phyloP scores from a whole-genome alignment of 2,329 filamentous ascomycete genomes.

The Acarospora socialis region DNA sequence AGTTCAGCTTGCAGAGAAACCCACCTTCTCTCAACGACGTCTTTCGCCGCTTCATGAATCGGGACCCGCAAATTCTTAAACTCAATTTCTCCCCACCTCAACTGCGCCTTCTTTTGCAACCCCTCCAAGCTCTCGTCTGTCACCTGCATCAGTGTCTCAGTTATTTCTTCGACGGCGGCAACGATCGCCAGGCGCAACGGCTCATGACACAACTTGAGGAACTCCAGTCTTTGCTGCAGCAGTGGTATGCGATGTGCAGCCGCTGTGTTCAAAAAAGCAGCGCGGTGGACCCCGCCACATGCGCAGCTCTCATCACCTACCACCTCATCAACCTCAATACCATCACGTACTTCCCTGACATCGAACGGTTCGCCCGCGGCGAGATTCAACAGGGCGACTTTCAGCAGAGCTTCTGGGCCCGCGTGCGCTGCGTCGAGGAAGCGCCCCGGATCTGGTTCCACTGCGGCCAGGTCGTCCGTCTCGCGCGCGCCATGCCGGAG shows the following conservation, averaged over 20 bases:
- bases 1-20: conserved; percentile 19
- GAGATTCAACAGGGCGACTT: conserved; percentile 44
- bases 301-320: conserved; percentile 53
- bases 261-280: conserved; percentile 41
- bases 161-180: conserved; percentile 43
- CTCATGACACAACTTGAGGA: conserved; percentile 48
- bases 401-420: conserved; percentile 39
- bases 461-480: conserved; percentile 50
- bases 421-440: conserved; percentile 50
- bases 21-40: conserved; percentile 44
- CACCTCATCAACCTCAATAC: conserved; percentile 57
- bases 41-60: conserved; percentile 53
- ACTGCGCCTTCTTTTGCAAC: conserved; percentile 53
- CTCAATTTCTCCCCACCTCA: conserved; percentile 40
- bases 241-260: conserved; percentile 54
- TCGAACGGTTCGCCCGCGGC: conserved; percentile 50
- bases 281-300: conserved; percentile 41
- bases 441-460: conserved; percentile 52
- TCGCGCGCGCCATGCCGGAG: conserved; percentile 45
- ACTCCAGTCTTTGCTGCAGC: conserved; percentile 47
- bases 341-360: conserved; percentile 51
- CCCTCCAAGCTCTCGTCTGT: conserved; percentile 49
- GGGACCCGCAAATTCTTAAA: conserved; percentile 36
- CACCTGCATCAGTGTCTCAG: conserved; percentile 51
- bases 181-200: conserved; percentile 24